Evolutionary conservation across 1,139 yeast genomes (phyloP).

Genomic region (Zygosaccharomyces sapae): DNA sequence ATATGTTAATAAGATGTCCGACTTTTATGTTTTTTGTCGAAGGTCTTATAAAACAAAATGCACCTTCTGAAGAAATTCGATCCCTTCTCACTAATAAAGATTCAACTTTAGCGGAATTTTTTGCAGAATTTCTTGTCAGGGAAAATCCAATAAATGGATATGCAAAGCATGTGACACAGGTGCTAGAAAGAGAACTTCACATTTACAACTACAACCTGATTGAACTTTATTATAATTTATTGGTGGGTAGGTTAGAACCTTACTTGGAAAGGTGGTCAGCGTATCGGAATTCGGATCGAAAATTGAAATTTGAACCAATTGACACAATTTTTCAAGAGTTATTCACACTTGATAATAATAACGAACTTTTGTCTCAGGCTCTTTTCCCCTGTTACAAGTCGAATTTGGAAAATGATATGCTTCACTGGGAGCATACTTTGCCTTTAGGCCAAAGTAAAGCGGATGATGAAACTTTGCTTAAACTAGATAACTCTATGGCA

Average conservation of each 20-base stretch:
- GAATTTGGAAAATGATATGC: slow-evolving; percentile 33
- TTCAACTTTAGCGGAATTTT: slow-evolving; percentile 30
- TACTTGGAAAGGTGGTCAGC: slow-evolving; percentile 30
- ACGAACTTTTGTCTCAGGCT: slow-evolving; percentile 33
- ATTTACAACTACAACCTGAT: slow-evolving; percentile 32
- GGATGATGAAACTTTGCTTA: slow-evolving; percentile 8
- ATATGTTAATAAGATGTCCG: slow-evolving; percentile 44
- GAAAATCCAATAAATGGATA: slow-evolving; percentile 36
- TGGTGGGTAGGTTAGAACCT: slow-evolving; percentile 26
- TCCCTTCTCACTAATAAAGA: slow-evolving; percentile 28
- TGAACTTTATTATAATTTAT: slow-evolving; percentile 31
- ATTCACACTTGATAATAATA: slow-evolving; percentile 34
- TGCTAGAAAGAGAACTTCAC: slow-evolving; percentile 27
- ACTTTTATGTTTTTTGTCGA: slow-evolving; percentile 44
- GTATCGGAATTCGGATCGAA: slow-evolving; percentile 20
- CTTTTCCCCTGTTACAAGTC: slow-evolving; percentile 32
- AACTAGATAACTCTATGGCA: slow-evolving; percentile 35
- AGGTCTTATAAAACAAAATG: slow-evolving; percentile 30
- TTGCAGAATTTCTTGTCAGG: slow-evolving; percentile 34
- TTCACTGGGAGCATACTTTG: slow-evolving; percentile 31
- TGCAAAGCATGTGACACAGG: slow-evolving; percentile 28
- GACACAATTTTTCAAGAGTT: slow-evolving; percentile 35
- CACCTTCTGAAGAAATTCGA: slow-evolving; percentile 28
- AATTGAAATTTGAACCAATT: slow-evolving; percentile 31
- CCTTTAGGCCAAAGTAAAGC: slow-evolving; percentile 16